Evolutionary conservation across 805 yeast genomes (phyloP).

Genomic region (Ogataea trehaloabstinens): DNA sequence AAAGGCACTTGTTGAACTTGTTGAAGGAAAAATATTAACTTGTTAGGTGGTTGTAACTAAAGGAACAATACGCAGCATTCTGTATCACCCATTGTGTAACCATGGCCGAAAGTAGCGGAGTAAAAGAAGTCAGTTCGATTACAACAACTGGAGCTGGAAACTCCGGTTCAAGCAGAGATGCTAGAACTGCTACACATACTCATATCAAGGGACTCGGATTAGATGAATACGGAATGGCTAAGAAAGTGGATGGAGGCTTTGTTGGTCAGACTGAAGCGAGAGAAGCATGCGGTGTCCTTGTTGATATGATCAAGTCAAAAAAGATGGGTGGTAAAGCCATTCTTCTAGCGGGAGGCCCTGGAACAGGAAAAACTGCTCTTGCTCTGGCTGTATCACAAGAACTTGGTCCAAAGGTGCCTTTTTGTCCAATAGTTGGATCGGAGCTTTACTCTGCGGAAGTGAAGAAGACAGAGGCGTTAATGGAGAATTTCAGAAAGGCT

Average conservation of each 20-base stretch:
- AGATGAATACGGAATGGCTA: conserved; percentile 85
- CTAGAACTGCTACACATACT: conserved; percentile 82
- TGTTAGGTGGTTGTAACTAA: too few relatives aligned
- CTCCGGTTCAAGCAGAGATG: conserved; percentile 20
- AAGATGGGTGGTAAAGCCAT: conserved; percentile 97
- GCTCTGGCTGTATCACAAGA: conserved; percentile 90
- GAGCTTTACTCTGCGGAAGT: conserved; percentile 91
- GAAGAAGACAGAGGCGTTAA: conserved; percentile 92
- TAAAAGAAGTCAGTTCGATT: conserved; percentile 20
- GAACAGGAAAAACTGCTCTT: conserved; percentile 97
- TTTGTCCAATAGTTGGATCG: conserved; percentile 91
- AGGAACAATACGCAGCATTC: too few relatives aligned
- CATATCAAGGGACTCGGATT: conserved; percentile 97
- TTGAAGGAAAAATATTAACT: too few relatives aligned
- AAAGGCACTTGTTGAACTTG: too few relatives aligned
- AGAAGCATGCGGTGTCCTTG: conserved; percentile 91
- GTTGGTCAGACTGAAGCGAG: conserved; percentile 96
- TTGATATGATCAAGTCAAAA: conserved; percentile 91
- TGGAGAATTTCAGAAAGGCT: conserved; percentile 94
- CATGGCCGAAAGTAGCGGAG: conserved; percentile 1
- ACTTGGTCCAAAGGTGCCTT: conserved; percentile 79
- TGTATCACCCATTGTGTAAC: too few relatives aligned
- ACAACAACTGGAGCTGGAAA: conserved; percentile 16
- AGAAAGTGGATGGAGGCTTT: conserved; percentile 86
- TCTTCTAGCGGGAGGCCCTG: conserved; percentile 95